phyloP scores from a whole-genome alignment of 345 rosid genomes.

The Erysimum cheiranthoides region DNA sequence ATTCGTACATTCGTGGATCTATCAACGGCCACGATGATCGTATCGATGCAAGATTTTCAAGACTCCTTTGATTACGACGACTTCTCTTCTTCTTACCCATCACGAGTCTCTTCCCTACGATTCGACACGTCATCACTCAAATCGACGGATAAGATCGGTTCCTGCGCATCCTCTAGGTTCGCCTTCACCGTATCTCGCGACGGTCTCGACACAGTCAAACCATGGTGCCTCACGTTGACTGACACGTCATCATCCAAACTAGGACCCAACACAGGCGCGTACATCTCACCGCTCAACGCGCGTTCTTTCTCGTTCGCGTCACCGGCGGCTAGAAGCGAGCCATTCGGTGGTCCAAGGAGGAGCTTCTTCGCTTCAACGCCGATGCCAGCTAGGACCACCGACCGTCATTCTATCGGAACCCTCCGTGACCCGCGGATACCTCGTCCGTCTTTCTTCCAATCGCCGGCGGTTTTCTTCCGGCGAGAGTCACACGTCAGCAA shows the following conservation, averaged over 20 bases:
- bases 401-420: slow-evolving; percentile 41
- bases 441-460: slow-evolving; percentile 88
- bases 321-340: slow-evolving; percentile 58
- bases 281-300: slow-evolving; percentile 83
- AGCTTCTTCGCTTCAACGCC: slow-evolving; percentile 88
- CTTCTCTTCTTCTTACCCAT: slow-evolving; percentile 66
- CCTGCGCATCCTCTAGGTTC: slow-evolving; percentile 84
- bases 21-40: slow-evolving; percentile 66
- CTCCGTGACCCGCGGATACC: slow-evolving; percentile 72
- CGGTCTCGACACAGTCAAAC: slow-evolving; percentile 88
- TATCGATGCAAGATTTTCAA: slow-evolving; percentile 80
- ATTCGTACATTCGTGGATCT: slow-evolving; percentile 87
- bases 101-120: slow-evolving; percentile 84
- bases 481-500: slow-evolving; percentile 73
- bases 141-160: slow-evolving; percentile 73
- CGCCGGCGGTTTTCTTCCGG: slow-evolving; percentile 88
- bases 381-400: slow-evolving; percentile 69
- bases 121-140: slow-evolving; percentile 65
- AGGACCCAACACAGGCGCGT: slow-evolving; percentile 58
- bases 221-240: slow-evolving; percentile 82
- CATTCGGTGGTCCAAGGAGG: slow-evolving; percentile 49
- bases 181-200: slow-evolving; percentile 95
- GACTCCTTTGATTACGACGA: slow-evolving; percentile 77
- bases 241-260: slow-evolving; percentile 69
- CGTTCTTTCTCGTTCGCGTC: slow-evolving; percentile 94